Base-by-base conservation (phyloP, 2,329 filamentous ascomycete genomes). In the Herpotrichia juniperi region DNA sequence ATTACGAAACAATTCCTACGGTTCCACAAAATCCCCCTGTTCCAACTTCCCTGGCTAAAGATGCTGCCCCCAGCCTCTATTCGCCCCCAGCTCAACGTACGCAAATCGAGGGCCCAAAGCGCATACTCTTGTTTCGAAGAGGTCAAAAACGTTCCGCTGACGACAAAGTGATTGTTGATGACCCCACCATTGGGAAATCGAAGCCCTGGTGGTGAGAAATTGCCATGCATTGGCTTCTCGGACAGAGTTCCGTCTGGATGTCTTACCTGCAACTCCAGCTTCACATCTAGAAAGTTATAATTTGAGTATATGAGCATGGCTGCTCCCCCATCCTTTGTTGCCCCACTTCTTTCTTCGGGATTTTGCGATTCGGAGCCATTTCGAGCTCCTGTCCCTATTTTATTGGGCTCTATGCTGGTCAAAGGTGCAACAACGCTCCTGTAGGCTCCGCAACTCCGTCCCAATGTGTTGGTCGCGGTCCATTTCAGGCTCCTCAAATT, bases 51-150 rank as follows among this genome's bases (percentile, higher is more conserved):
- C 71, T 96, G 91, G 66, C 91, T 93, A 73, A 99, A 97, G 2
- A 97, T 93, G 56, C 87, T 93, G 8, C 93, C 72, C 21, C 93
- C 93, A 0, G 93, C 94, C 74, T 99, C 94, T 59, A 99, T 97
- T 8, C 93, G 89, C 49, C 89, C 93, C 94, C 94, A 99, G 0
- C 89, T 94, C 48, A 99, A 77, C 0, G 88, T 94, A 52, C 88
- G 86, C 50, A 99, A 76, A 68, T 99, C 93, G 42, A 99, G 78
- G 2, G 94, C 93, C 94, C 94, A 99, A 1, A 99, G 81, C 0
- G 94, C 93, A 74, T 97, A 99, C 72, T 99, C 94, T 70, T 97
- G 93, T 75, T 97, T 97, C 1, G 93, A 97, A 1, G 93, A 97
- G 0, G 94, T 99, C 51, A 99, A 82, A 70, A 97, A 97, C 0